Conservation (phyloP, 1,284 basidiomycete genomes). For the Ganoderma lingzhi region DNA sequence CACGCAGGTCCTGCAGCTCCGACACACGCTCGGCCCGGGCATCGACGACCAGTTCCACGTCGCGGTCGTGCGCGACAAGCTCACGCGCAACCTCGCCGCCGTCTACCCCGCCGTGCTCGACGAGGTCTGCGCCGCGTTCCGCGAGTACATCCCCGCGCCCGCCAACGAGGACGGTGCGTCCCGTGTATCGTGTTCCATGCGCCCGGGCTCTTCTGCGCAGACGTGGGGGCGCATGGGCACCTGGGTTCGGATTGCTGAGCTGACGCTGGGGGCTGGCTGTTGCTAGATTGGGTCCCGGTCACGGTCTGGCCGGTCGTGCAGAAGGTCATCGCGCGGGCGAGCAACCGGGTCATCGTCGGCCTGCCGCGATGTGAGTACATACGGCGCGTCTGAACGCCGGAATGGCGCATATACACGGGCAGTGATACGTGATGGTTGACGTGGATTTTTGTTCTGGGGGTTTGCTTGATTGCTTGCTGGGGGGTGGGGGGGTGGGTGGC, state of each 20-base stretch:
- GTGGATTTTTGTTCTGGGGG: background rate
- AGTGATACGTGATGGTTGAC: background rate
- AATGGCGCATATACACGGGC: background rate
- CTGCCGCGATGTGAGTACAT: conserved; percentile 28
- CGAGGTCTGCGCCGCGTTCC: conserved; percentile 39
- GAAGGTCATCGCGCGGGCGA: conserved; percentile 28
- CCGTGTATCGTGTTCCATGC: background rate
- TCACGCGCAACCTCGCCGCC: conserved; percentile 38
- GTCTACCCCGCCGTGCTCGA: conserved; percentile 41
- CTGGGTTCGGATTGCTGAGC: background rate
- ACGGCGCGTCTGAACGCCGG: background rate
- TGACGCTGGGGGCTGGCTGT: background rate
- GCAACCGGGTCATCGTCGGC: conserved; percentile 32
- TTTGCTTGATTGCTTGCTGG: too few relatives aligned
- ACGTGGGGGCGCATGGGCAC: background rate
- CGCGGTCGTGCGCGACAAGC: conserved; percentile 37
- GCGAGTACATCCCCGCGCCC: conserved; percentile 34
- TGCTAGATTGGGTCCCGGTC: conserved; percentile 26
- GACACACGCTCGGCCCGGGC: conserved; percentile 29
- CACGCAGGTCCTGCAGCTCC: conserved; percentile 26
- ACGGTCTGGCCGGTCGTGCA: conserved; percentile 27
- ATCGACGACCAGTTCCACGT: conserved; percentile 41
- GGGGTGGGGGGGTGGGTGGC: too few relatives aligned
- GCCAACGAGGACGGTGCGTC: conserved; percentile 28
- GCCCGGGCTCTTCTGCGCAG: background rate